Percentiles rank a stretch among this genome's conserved stretches.
Conservation (phyloP, 2,329 filamentous ascomycete species). For the Byssochlamys sp. region DNA sequence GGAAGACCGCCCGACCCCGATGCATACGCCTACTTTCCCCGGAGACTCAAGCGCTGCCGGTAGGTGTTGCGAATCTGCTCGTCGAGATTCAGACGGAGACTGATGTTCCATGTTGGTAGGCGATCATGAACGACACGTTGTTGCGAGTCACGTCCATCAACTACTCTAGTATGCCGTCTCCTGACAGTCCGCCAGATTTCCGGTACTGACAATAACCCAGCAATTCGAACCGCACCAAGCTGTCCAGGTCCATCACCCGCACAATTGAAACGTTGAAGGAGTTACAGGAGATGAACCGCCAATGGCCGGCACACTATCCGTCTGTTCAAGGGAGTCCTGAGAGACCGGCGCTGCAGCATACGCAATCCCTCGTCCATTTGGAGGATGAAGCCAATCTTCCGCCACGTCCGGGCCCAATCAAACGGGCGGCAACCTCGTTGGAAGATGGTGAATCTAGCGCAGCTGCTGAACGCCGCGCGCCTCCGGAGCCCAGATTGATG, state of each 20-base stretch:
- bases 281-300: conserved; percentile 77
- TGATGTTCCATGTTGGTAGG: conserved; percentile 24
- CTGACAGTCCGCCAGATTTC: neutral
- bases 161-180: conserved; percentile 58
- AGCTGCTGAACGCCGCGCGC: conserved; percentile 51
- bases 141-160: conserved; percentile 80
- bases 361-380: conserved; percentile 23
- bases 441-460: conserved; percentile 65
- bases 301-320: conserved; percentile 93
- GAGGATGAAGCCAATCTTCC: conserved; percentile 18
- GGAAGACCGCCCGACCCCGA: conserved; percentile 49
- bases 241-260: conserved; percentile 78
- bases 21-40: conserved; percentile 42
- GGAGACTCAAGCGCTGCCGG: conserved; percentile 41
- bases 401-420: conserved; percentile 45
- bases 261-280: conserved; percentile 75
- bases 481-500: conserved; percentile 69
- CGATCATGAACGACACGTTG: conserved; percentile 56
- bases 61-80: conserved; percentile 8
- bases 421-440: conserved; percentile 63
- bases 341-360: conserved; percentile 28
- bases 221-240: conserved; percentile 77
- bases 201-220: conserved; percentile 22
- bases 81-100: neutral
- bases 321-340: conserved; percentile 39